phyloP scores from a whole-genome alignment of 768 basidiomycete genomes.

The Russula abietina region DNA sequence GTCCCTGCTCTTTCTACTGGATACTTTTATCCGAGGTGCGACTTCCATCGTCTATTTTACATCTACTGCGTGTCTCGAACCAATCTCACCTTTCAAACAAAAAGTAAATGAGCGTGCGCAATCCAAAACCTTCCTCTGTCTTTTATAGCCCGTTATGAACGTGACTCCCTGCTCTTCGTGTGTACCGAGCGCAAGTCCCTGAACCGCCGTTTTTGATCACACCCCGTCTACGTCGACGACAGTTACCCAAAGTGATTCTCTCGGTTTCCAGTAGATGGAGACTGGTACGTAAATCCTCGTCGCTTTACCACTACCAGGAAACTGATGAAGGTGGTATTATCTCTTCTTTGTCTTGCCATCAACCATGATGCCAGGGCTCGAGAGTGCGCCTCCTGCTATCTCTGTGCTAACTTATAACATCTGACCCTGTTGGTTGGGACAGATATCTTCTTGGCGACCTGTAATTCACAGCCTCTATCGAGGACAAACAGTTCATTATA shows the following conservation, averaged over 20 bases:
- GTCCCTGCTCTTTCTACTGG: too few species aligned
- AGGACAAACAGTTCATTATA: too few species aligned
- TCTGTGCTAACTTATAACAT: too few species aligned
- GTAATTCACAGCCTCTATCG: too few species aligned
- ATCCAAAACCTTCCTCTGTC: slow-evolving; percentile 83
- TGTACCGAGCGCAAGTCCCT: slow-evolving; percentile 27
- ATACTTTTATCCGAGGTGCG: too few species aligned
- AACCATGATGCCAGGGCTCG: too few species aligned
- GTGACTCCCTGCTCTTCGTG: slow-evolving; percentile 81
- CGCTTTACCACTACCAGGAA: background rate
- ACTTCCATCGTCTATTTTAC: too few species aligned
- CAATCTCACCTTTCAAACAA: slow-evolving; percentile 82
- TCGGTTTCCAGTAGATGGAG: too few species aligned
- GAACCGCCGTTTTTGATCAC: background rate
- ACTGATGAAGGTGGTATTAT: too few species aligned
- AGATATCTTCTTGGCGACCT: too few species aligned
- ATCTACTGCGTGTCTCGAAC: background rate
- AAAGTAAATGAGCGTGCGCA: slow-evolving; percentile 76
- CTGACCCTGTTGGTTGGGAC: too few species aligned
- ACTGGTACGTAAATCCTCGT: slow-evolving; percentile 54
- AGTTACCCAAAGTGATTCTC: slow-evolving; percentile 78
- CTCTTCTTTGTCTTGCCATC: slow-evolving; percentile 4
- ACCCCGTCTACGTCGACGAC: slow-evolving; percentile 71
- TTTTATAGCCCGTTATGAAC: slow-evolving; percentile 63
- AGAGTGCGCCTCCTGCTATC: too few species aligned